Conservation (phyloP, 148 eudicot species). For the Vaccinium darrowii region DNA sequence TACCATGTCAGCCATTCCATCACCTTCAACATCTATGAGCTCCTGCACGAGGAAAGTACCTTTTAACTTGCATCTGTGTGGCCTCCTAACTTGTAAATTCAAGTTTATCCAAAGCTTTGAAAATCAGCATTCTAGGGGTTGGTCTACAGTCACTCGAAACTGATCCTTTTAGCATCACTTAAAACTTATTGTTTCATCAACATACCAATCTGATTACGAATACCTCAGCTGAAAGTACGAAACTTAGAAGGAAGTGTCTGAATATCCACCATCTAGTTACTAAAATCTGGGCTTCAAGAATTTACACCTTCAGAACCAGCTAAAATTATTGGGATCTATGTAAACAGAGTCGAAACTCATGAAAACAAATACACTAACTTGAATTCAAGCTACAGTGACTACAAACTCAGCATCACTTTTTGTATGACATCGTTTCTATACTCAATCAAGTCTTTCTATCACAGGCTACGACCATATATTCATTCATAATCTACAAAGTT, state of each 20-base stretch:
- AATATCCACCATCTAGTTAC: neutral
- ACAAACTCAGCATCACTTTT: neutral
- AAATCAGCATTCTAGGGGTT: neutral
- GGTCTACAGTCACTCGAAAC: neutral
- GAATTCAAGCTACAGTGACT: neutral
- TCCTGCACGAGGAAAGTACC: conserved; percentile 54
- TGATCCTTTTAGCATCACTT: neutral
- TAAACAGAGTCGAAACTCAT: neutral
- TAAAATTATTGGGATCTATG: neutral
- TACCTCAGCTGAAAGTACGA: neutral
- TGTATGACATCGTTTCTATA: neutral
- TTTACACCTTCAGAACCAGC: neutral
- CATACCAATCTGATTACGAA: neutral
- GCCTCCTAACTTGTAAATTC: neutral
- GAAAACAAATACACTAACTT: neutral
- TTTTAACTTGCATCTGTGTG: conserved; percentile 6
- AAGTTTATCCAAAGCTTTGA: neutral
- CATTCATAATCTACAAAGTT: neutral
- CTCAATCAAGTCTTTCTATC: neutral
- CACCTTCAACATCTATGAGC: conserved; percentile 98
- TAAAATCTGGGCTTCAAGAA: conserved; percentile 1
- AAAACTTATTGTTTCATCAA: conserved; percentile 9
- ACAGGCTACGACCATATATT: neutral
- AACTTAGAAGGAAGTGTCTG: neutral
- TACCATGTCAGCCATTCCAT: conserved; percentile 99